These are phyloP conservation scores for Zalerion maritima DNA, from an alignment of 495 filamentous ascomycete species.

Conservation along the genomic window DNA sequence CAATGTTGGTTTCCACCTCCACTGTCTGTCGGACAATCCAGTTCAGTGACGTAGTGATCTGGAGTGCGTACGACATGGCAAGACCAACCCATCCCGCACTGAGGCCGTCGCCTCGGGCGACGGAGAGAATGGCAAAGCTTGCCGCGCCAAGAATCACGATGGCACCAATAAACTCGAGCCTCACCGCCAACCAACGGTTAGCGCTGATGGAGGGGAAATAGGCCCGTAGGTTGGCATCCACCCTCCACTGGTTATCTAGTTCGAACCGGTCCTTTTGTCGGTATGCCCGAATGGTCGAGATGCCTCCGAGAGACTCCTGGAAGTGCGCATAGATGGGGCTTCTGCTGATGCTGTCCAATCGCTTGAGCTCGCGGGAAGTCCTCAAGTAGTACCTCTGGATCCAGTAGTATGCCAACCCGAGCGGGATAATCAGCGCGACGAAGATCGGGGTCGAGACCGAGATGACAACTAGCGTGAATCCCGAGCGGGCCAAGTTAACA, in stretches of 20 bases:
- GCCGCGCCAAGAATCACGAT: constrained; percentile 84
- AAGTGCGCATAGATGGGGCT: constrained; percentile 98
- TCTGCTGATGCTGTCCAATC: constrained; percentile 85
- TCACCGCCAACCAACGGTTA: constrained; percentile 90
- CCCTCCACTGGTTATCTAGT: constrained; percentile 92
- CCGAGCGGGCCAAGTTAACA: constrained; percentile 67
- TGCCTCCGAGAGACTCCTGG: constrained; percentile 88
- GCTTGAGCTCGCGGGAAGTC: constrained; percentile 90
- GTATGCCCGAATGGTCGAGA: constrained; percentile 96
- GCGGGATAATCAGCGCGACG: constrained; percentile 61
- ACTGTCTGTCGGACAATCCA: constrained; percentile 99
- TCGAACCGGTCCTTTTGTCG: constrained; percentile 75
- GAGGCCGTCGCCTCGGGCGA: constrained; percentile 51
- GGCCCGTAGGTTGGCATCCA: constrained; percentile 88
- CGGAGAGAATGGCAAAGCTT: constrained; percentile 66
- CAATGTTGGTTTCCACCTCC: constrained; percentile 98
- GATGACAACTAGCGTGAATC: constrained; percentile 81
- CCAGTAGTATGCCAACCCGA: constrained; percentile 71
- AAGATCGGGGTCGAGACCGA: constrained; percentile 69
- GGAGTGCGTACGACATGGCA: constrained; percentile 90
- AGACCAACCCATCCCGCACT: constrained; percentile 77
- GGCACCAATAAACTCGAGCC: constrained; percentile 92
- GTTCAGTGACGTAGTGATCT: constrained; percentile 96
- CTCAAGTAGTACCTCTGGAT: constrained; percentile 96
- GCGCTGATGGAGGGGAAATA: constrained; percentile 95